Conservation (phyloP, 2,329 filamentous ascomycete genomes). For the Trichoderma lentiforme region DNA sequence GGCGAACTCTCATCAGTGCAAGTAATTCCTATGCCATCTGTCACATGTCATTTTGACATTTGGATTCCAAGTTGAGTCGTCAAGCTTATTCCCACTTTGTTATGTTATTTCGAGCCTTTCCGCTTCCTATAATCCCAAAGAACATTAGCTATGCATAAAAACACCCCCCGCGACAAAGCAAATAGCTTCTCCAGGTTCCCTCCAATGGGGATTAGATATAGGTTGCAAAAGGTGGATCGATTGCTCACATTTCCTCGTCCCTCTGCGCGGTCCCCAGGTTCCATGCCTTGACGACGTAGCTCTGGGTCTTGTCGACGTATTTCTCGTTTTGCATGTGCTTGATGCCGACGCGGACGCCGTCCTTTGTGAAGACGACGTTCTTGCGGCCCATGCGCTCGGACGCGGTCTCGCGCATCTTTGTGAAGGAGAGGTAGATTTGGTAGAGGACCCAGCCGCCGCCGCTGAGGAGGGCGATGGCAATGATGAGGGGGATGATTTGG, state of each 20-base stretch:
- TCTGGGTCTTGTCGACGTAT: constrained; percentile 72
- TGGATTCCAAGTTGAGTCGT: not conserved
- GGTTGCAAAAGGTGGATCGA: too few species aligned
- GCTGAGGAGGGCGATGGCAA: constrained; percentile 62
- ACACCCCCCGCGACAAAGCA: not conserved
- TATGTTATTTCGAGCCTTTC: constrained; percentile 7
- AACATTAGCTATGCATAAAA: not conserved
- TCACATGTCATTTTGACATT: not conserved
- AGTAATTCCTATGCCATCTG: not conserved
- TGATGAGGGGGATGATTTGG: constrained; percentile 63
- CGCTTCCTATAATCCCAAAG: not conserved
- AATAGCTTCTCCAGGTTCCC: not conserved
- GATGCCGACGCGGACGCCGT: constrained; percentile 68
- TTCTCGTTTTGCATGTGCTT: constrained; percentile 66
- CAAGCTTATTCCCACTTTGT: not conserved
- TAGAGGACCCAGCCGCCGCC: constrained; percentile 64
- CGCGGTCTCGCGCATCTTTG: constrained; percentile 63
- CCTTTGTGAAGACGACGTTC: constrained; percentile 72
- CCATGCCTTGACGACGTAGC: constrained; percentile 64
- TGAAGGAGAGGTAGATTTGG: constrained; percentile 66
- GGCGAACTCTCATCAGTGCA: not conserved
- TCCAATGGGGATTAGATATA: too few species aligned
- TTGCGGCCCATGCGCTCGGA: constrained; percentile 70
- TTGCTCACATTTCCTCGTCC: constrained; percentile 24
- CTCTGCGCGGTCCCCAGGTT: constrained; percentile 45